Evolutionary conservation across 2,329 filamentous ascomycete genomes (phyloP), one percentile per base, ranked within the genome.

Genomic region (Fusarium fracticaudum): DNA sequence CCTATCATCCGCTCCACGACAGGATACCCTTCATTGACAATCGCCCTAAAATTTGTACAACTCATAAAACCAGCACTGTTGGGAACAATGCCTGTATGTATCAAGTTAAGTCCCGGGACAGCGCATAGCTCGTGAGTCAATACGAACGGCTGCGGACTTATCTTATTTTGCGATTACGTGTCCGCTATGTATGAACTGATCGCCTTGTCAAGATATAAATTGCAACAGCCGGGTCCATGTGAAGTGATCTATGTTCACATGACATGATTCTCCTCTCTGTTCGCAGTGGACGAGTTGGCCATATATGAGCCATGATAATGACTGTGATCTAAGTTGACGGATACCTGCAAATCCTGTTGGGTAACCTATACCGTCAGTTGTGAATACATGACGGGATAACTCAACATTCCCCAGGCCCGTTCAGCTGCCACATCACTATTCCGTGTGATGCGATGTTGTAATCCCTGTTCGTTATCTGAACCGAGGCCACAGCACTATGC

Each of bases 111-210:
- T 64, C 45, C 41, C 55, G 40, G 45, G 63, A 68, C 67, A 72
- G 62, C 64, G 48, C 72, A 68, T 64, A 69, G 60, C 67, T 58
- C 33, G 43, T 60, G 40, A 54, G 53, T 48, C 57, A 55, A 71
- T 67, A 76, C 61, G 61, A 73, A 58, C 58, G 44, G 55, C 47
- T 57, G 33, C 40, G 58, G 59, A 64, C 58, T 76, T 53, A 35
- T 60, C 55, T 50, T 61, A 59, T 57, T 55, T 54, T 67, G 44
- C 43, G 22, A 38, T 64, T 62, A 67, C 67, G 71, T 76, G 73
- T 66, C 71, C 66, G 58, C 41, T 33, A 41, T 60, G 35, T 68
- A 41, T 51, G 45, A 59, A 38, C 29, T 50, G 40, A 44, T 53
- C 24, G 40, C 51, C 50, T 29, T 33, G 38, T 60, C 45, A 20